Percentiles rank a stretch among this genome's conserved stretches.
Conservation (phyloP, 2,329 filamentous ascomycete genomes). For the Geosmithia morbida region DNA sequence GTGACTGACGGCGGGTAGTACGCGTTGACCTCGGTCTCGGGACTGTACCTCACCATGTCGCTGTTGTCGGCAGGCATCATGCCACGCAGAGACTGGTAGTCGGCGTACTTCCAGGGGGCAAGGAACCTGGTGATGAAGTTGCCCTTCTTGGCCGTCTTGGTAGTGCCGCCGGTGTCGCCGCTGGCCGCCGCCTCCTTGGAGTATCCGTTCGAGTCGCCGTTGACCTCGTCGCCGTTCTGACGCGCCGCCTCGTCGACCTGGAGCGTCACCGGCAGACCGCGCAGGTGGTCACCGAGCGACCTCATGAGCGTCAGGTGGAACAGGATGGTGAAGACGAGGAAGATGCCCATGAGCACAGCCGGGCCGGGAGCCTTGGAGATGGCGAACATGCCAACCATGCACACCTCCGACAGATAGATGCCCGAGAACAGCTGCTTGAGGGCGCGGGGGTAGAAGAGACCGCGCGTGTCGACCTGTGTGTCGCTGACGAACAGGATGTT, state of each 20-base stretch:
- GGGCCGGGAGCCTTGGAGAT: slow-evolving; percentile 55
- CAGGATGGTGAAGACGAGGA: slow-evolving; percentile 61
- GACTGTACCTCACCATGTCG: slow-evolving; percentile 41
- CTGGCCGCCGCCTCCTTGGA: slow-evolving; percentile 6
- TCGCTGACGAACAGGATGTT: slow-evolving; percentile 74
- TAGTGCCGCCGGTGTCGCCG: slow-evolving; percentile 4
- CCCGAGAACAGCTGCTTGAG: slow-evolving; percentile 76
- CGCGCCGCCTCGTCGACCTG: slow-evolving; percentile 25
- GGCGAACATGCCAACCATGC: slow-evolving; percentile 68
- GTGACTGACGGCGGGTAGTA: slow-evolving; percentile 60
- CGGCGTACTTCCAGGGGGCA: slow-evolving; percentile 61
- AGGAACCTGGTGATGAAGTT: slow-evolving; percentile 46
- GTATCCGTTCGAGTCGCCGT: slow-evolving; percentile 4
- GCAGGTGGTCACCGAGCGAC: slow-evolving; percentile 56
- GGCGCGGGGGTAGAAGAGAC: slow-evolving; percentile 74
- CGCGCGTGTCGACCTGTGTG: slow-evolving; percentile 71
- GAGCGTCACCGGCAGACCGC: slow-evolving; percentile 53
- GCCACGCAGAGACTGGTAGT: slow-evolving; percentile 56
- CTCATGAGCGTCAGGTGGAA: slow-evolving; percentile 61
- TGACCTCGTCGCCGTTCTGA: slow-evolving; percentile 9
- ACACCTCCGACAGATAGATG: slow-evolving; percentile 66
- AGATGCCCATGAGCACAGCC: slow-evolving; percentile 58
- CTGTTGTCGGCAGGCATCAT: slow-evolving; percentile 49
- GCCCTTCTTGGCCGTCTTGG: slow-evolving; percentile 25
- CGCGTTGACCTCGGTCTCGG: slow-evolving; percentile 48